phyloP scores from a whole-genome alignment of 331 rosid genomes.

The Telfairia occidentalis region DNA sequence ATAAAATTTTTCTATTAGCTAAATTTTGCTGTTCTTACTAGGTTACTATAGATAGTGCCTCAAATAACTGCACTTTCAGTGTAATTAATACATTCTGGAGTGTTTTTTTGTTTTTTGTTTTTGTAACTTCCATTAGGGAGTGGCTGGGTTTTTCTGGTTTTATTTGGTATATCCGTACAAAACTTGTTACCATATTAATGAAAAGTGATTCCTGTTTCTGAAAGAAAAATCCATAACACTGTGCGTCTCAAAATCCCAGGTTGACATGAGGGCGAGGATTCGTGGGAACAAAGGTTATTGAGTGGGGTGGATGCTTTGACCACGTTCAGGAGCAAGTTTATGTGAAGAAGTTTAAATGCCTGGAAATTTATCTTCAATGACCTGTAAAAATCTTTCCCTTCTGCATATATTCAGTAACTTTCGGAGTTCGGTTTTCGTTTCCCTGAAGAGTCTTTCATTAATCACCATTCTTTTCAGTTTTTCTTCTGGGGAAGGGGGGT shows the following conservation, averaged over 20 bases:
- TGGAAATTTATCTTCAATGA: not conserved
- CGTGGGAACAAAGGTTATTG: constrained; percentile 90
- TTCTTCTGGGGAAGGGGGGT: not conserved
- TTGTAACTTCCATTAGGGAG: not conserved
- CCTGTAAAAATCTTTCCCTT: constrained; percentile 3
- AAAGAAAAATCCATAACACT: not conserved
- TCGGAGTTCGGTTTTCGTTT: not conserved
- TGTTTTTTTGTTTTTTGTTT: too few species aligned
- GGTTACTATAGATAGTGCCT: not conserved
- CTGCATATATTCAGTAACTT: not conserved
- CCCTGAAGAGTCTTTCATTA: not conserved
- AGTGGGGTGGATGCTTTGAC: constrained; percentile 11
- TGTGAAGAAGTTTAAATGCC: not conserved
- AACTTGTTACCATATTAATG: not conserved
- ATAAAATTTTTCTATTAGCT: not conserved
- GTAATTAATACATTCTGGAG: not conserved
- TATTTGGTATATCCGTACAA: not conserved
- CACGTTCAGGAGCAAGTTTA: too few species aligned
- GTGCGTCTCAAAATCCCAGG: constrained; percentile 22
- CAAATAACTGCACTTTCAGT: not conserved
- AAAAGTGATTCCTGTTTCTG: not conserved
- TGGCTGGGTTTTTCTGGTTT: not conserved
- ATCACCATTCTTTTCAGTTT: not conserved
- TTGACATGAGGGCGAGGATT: constrained; percentile 86
- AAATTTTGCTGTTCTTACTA: not conserved